These are phyloP conservation scores for Suillus discolor DNA, from an alignment of 768 basidiomycete species.

Conservation along the genomic window DNA sequence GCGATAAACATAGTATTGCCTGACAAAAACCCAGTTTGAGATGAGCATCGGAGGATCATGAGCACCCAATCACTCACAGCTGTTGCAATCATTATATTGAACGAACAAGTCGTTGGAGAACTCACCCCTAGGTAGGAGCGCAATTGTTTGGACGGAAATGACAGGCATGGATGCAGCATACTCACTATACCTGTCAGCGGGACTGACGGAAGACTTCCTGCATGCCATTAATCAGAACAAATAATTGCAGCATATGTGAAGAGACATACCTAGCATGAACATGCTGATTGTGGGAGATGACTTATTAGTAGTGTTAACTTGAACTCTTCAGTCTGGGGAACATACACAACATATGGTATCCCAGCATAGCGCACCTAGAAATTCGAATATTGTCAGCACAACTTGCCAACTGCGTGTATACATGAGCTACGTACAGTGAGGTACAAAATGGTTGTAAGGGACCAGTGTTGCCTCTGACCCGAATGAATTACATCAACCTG, in stretches of 20 bases:
- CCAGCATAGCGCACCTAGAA: conserved; percentile 1
- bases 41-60: background rate
- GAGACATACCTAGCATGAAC: conserved; percentile 1
- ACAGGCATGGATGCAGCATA: background rate
- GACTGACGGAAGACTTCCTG: conserved; percentile 5
- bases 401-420: background rate
- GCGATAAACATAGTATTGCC: background rate
- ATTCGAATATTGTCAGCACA: background rate
- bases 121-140: background rate
- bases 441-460: background rate
- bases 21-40: background rate
- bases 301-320: background rate
- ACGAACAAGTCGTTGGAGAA: background rate
- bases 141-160: background rate
- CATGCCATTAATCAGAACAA: background rate
- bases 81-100: background rate
- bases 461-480: background rate
- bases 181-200: background rate
- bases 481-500: background rate
- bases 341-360: background rate
- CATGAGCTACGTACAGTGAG: background rate
- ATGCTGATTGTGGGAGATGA: background rate
- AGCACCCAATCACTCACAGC: background rate
- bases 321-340: background rate
- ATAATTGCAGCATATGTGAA: background rate